Evolutionary conservation across 805 yeast species (phyloP), one percentile per base, ranked within the genome.

Genomic region (Teunomyces tritomae): DNA sequence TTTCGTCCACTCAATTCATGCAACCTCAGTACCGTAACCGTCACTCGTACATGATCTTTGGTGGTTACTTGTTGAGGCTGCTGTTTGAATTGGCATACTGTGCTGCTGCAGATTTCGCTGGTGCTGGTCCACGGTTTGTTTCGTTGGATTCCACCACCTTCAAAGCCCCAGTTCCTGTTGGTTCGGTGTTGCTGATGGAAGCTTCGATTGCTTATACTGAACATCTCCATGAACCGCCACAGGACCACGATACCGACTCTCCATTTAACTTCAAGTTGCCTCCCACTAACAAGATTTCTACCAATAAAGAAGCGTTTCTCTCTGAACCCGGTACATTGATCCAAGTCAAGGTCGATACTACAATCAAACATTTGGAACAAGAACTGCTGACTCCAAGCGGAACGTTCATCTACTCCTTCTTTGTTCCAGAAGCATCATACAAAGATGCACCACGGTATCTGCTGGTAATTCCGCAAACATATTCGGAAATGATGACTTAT

Each of bases 21-120:
- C 97, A 91, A 68, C 97, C 97, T 1, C 97, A 91, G 71, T 91
- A 90, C 71, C 82, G 97, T 69, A 91, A 91, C 73, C 81, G 96
- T 64, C 96, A 91, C 64, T 87, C 95, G 3, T 89, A 86, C 68
- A 89, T 90, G 89, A 88, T 91, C 40, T 91, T 91, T 66, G 98
- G 98, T 57, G 98, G 98, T 27, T 91, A 91, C 61, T 72, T 91
- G 60, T 79, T 91, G 74, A 82, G 97, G 66, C 96, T 90, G 68
- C 83, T 96, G 2, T 91, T 91, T 64, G 98, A 91, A 65, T 79
- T 91, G 59, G 97, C 96, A 1, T 91, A 90, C 63, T 89, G 96
- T 68, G 82, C 92, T 13, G 89, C 96, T 6, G 96, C 96, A 5
- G 87, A 95, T 1, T 89, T 91, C 59, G 75, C 96, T 2, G 83